Conservation (phyloP, 2,329 filamentous ascomycete genomes). For the Leptoxyphium fumago region DNA sequence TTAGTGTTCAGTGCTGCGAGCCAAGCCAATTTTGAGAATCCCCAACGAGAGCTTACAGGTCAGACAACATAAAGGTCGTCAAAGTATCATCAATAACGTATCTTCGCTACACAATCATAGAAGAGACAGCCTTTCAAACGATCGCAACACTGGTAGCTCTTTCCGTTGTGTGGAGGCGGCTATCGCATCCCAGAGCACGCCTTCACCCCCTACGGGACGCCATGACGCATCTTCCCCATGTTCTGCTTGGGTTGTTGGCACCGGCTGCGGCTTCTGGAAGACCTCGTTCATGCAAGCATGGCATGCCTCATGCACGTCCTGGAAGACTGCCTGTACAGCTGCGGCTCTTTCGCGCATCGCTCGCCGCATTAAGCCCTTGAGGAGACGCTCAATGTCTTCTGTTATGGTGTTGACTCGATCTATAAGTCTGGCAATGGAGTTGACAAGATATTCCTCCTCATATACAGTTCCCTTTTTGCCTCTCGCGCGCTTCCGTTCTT, state of each 20-base stretch:
- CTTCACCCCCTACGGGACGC: conserved; percentile 17
- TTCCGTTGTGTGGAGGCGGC: conserved; percentile 20
- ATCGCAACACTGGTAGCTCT: conserved; percentile 39
- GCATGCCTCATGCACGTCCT: conserved; percentile 60
- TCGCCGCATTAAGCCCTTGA: conserved; percentile 62
- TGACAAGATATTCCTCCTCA: conserved; percentile 92
- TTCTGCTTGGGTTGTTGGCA: conserved; percentile 19
- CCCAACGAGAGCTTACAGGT: no score
- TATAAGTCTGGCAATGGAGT: conserved; percentile 67
- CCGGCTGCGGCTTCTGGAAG: conserved; percentile 32
- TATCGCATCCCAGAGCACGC: conserved; percentile 31
- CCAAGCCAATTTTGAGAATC: no score
- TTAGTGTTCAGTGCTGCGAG: no score
- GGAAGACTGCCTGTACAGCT: conserved; percentile 59
- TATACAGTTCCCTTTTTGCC: conserved; percentile 96
- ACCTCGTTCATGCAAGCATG: conserved; percentile 53
- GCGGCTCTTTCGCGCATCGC: conserved; percentile 78
- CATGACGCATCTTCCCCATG: conserved; percentile 21
- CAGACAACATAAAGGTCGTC: no score
- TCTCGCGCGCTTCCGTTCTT: conserved; percentile 87
- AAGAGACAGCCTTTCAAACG: conserved; percentile 29
- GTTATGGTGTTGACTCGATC: conserved; percentile 63
- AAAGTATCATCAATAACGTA: no score
- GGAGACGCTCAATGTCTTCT: conserved; percentile 57
- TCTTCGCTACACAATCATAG: conserved; percentile 18